Base-by-base conservation (phyloP, 495 filamentous ascomycete species). In the Aspergillus bridgeri region DNA sequence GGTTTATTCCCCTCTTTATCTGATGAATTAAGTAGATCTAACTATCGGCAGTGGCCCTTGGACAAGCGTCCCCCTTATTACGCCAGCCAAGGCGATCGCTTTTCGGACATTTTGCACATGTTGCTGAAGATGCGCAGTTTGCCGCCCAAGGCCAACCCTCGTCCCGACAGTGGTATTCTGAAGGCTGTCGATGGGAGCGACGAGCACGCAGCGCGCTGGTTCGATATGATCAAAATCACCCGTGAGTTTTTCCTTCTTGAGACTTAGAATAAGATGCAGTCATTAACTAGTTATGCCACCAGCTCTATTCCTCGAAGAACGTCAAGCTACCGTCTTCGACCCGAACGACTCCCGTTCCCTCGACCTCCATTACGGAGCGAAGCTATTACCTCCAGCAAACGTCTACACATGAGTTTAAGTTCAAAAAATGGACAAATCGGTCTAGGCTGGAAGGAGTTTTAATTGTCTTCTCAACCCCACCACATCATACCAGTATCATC, bases 101-200 rank as follows among this genome's bases (percentile, higher is more conserved):
- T 94, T 48, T 81, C 86, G 2, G 82, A 89, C 38, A 83, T 92
- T 43, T 65, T 94, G 21, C 75, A 83, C 56, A 91, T 90, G 86
- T 73, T 96, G 17, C 75, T 92, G 33, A 79, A 80, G 51, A 91
- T 92, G 71, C 84, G 90, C 33, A 84, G 83, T 52, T 75, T 89
- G 7, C 84, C 86, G 0, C 88, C 88, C 5, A 85, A 84, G 63
- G 84, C 83, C 0, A 69, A 67, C 18, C 68, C 76, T 22, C 67
- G 73, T 6, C 75, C 77, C n/a, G 69, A 78, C 0, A 83, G 83
- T 52, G 81, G 82, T 9, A 74, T 83, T 23, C 61, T 90, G 42
- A 73, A 72, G 54, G 71, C 79, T 5, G 76, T 77, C 0, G 75
- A 83, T 19, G 83, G 81, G 11, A 76, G 76, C 47, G 82, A 83